A percentile compares a stretch with the other conserved stretches of the same genome.
phyloP scores from a whole-genome alignment of 768 basidiomycete genomes.

The Postia placenta region DNA sequence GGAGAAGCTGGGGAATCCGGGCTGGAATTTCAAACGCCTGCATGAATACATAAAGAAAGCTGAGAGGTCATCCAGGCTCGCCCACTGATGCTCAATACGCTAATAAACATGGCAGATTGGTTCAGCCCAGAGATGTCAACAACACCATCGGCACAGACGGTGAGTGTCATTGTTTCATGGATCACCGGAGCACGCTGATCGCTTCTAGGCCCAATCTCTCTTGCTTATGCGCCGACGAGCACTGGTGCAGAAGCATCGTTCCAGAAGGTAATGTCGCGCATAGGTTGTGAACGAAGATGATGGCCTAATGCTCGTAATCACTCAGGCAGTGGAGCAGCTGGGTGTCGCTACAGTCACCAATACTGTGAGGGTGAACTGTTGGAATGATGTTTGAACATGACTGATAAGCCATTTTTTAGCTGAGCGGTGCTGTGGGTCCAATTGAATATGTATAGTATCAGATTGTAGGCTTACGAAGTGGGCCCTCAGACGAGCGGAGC shows the following conservation, averaged over 20 bases:
- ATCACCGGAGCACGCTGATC: neutral
- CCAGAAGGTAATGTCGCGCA: conserved; percentile 9
- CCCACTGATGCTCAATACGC: neutral
- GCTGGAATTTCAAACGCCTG: conserved; percentile 43
- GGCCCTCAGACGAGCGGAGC: neutral
- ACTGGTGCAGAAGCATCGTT: conserved; percentile 8
- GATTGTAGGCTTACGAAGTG: no score
- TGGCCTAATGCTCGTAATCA: neutral
- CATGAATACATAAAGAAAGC: conserved; percentile 31
- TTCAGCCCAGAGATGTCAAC: neutral
- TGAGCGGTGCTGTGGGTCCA: conserved; percentile 3
- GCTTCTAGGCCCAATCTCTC: conserved; percentile 8
- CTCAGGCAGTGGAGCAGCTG: conserved; percentile 6
- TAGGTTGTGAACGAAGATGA: neutral
- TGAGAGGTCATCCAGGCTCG: conserved; percentile 6
- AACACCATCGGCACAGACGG: conserved; percentile 9
- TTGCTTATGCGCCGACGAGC: conserved; percentile 7
- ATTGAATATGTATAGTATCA: no score
- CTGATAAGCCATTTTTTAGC: neutral
- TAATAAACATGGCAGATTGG: neutral
- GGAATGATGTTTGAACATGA: neutral
- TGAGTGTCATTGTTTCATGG: neutral
- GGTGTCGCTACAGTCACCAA: conserved; percentile 6
- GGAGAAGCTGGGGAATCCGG: conserved; percentile 47
- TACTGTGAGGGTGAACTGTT: conserved; percentile 1